Evolutionary conservation across 2,329 filamentous ascomycete genomes (phyloP).

Genomic region (Ophiosphaerella herpotricha): DNA sequence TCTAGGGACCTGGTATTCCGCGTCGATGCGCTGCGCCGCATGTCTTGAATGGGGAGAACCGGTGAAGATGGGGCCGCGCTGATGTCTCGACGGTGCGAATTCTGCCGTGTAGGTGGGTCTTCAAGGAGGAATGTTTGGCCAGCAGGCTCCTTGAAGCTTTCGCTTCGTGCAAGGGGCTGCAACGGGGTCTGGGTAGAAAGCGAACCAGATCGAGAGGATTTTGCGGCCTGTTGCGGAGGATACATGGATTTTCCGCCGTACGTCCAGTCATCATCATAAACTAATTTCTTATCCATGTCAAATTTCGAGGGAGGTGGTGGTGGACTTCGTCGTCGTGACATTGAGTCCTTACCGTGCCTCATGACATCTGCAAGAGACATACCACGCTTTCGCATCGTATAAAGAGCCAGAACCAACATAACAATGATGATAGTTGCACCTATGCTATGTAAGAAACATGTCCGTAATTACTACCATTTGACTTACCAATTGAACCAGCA

Average conservation of each 20-base stretch:
- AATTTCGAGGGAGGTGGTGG: slow-evolving; percentile 29
- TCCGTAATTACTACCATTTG: not conserved
- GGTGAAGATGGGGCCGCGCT: slow-evolving; percentile 40
- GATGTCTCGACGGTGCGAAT: slow-evolving; percentile 34
- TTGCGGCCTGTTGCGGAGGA: slow-evolving; percentile 28
- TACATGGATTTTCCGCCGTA: slow-evolving; percentile 31
- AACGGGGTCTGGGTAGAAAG: slow-evolving; percentile 34
- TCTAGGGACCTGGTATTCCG: slow-evolving; percentile 38
- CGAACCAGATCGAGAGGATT: slow-evolving; percentile 32
- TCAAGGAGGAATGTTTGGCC: slow-evolving; percentile 35
- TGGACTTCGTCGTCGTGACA: slow-evolving; percentile 20
- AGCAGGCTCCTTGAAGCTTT: slow-evolving; percentile 27
- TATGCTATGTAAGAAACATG: slow-evolving; percentile 22
- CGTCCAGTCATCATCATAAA: slow-evolving; percentile 26
- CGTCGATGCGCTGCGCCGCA: slow-evolving; percentile 34
- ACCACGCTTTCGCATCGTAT: slow-evolving; percentile 46
- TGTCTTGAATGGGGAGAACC: slow-evolving; percentile 32
- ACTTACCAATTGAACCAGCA: slow-evolving; percentile 47
- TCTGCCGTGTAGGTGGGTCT: slow-evolving; percentile 26
- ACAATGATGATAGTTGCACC: slow-evolving; percentile 47
- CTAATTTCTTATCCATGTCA: slow-evolving; percentile 32
- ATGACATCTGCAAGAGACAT: slow-evolving; percentile 37
- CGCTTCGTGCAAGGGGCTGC: slow-evolving; percentile 32
- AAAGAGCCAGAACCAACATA: slow-evolving; percentile 42
- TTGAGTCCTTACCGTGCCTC: slow-evolving; percentile 27